Base-by-base conservation (phyloP, 225 moss, liverwort and hornwort species). In the Bryum argenteum region DNA sequence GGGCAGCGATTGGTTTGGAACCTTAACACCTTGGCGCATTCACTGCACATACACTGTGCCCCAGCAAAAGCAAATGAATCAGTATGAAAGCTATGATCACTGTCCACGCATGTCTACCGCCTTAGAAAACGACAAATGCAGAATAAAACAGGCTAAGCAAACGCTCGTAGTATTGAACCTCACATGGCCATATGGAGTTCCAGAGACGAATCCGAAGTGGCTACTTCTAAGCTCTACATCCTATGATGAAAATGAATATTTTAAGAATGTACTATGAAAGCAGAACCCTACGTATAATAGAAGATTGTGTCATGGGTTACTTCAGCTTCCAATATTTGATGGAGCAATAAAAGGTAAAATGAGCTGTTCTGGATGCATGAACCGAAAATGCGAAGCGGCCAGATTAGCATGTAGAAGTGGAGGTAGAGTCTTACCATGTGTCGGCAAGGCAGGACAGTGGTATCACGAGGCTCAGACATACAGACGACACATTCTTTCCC, bases 401-500 rank as follows among this genome's bases (percentile, higher is more conserved):
- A 69, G 10, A 65, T 58, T 1, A 41, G 16, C 37, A 11, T 7
- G 18, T 4, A 18, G 4, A 50, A 43, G 37, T 2, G 66, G 9
- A 71, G 8, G 56, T 55, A 38, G 8, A 57, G 71, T 9, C 79
- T 88, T 83, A 94, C 96, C 96, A 97, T 97, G 68, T 97, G 97
- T 76, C 97, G 91, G 73, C 97, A 97, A 38, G 97, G 97, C 15
- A 97, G 67, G 39, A 97, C 94, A 54, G 92, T 92, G 65, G 97
- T 97, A 77, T 97, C 97, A 61, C 94, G 86, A 45, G 97, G 97
- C 67, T 97, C 94, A 38, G 94, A 92, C 94, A 97, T 89, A 73
- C 97, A 97, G 18, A 97, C 93, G 19, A 97, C 97, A 64, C 97
- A 97, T 74, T 97, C 97, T 81, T 94, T 97, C 23, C 94, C 92